Conservation (phyloP, 768 basidiomycete genomes). For the Amanita exitialis region DNA sequence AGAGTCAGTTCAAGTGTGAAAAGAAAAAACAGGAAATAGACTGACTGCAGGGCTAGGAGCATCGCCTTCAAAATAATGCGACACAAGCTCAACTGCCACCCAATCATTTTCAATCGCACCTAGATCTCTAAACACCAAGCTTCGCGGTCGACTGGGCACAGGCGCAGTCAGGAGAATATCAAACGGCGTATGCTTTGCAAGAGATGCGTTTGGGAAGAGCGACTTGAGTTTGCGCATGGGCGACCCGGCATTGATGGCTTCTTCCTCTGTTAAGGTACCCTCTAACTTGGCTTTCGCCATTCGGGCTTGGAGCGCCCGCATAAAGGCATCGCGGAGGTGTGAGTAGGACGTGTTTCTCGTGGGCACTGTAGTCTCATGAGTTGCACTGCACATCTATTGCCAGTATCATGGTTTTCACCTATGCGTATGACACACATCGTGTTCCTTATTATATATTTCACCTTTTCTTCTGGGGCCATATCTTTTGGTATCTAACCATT, state of each 20-base stretch:
- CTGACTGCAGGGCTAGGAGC: conserved; percentile 66
- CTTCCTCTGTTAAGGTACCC: conserved; percentile 47
- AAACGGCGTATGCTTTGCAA: conserved; percentile 57
- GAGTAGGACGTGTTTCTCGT: conserved; percentile 68
- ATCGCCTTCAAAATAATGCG: conserved; percentile 65
- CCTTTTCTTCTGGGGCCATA: conserved; percentile 60
- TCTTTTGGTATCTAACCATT: conserved; percentile 36
- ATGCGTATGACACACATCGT: conserved; percentile 69
- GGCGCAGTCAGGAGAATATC: conserved; percentile 63
- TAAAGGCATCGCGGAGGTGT: conserved; percentile 77
- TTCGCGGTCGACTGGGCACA: conserved; percentile 36
- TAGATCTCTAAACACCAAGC: conserved; percentile 59
- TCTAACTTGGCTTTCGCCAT: conserved; percentile 40
- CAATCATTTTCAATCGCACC: conserved; percentile 65
- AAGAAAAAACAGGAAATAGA: conserved; percentile 5
- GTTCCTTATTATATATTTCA: conserved; percentile 55
- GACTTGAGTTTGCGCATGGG: conserved; percentile 68
- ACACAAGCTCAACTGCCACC: conserved; percentile 63
- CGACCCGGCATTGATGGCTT: conserved; percentile 43
- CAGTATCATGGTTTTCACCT: conserved; percentile 27
- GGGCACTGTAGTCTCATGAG: conserved; percentile 41
- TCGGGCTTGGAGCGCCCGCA: conserved; percentile 60
- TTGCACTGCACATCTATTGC: neutral
- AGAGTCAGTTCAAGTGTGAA: neutral
- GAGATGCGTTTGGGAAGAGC: conserved; percentile 61